These are phyloP conservation scores for Didymella pomorum DNA, from an alignment of 2,329 filamentous ascomycete genomes.

Conservation along the genomic window DNA sequence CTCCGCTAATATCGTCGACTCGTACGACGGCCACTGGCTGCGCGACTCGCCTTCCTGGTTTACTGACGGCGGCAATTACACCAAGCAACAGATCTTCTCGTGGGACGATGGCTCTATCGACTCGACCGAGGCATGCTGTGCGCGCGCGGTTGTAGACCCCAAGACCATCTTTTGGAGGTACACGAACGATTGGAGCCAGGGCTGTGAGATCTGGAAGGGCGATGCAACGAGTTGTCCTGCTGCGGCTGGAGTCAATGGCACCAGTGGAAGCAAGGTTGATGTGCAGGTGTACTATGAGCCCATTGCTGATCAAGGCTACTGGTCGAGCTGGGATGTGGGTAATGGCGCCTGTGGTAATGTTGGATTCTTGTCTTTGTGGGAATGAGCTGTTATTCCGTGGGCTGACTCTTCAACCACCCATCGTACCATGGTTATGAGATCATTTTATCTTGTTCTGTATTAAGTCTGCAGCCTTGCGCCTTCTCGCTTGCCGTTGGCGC, in stretches of 20 bases:
- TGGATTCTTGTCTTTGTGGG: neutral
- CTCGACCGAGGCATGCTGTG: neutral
- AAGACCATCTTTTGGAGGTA: neutral
- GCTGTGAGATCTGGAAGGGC: neutral
- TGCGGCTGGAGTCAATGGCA: neutral
- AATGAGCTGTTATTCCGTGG: neutral
- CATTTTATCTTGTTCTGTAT: too few species aligned
- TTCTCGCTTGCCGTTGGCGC: too few species aligned
- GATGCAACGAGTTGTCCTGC: neutral
- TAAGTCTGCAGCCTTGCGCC: too few species aligned
- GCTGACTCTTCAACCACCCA: too few species aligned
- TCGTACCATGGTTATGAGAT: too few species aligned
- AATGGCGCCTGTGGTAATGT: neutral
- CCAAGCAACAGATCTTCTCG: neutral
- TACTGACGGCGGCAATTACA: neutral
- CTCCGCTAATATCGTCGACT: neutral
- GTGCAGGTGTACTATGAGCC: neutral
- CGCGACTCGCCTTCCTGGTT: neutral
- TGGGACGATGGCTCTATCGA: neutral
- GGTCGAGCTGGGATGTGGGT: neutral
- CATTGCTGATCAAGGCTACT: neutral
- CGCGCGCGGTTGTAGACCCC: neutral
- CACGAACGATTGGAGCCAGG: neutral
- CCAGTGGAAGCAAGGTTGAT: neutral
- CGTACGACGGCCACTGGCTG: neutral